Evolutionary conservation across 805 yeast species (phyloP), one percentile per base, ranked within the genome.

Genomic region (Saturnispora sanitii): DNA sequence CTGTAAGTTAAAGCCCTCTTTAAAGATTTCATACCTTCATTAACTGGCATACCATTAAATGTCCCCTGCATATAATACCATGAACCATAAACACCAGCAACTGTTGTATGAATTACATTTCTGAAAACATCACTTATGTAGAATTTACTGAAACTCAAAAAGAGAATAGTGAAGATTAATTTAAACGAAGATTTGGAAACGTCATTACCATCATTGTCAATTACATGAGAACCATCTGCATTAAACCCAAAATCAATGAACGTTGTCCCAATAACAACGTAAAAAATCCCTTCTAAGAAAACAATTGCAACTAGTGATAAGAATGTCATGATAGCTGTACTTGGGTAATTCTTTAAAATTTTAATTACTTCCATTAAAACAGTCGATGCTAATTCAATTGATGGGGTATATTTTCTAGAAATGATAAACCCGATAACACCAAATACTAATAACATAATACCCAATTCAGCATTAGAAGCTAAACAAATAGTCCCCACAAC

Each of bases 61-160:
- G 53, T 42, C 20, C 46, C 46, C 85, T 75, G 30, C 55, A 81
- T 67, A 58, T 85, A 88, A 60, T 83, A 87, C 95, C 96, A 87
- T 4, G 90, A 75, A n/a, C 96, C 96, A 56, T 75, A 88, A 26
- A 86, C 77, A 18, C 95, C 95, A 26, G 92, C 73, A 37, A 85
- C 79, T 1, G 92, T 76, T 19, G 80, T 80, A 54, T 88, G 94
- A 36, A 87, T 77, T 11, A 84, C 71, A 51, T 82, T 86, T 64
- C 79, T 78, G 46, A 83, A 66, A 17, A 86, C 92, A 59, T 86
- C 96, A 16, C 88, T 70, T 45, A 85, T 80, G 57, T 79, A 82
- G 54, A 75, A 86, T 13, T 94, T 94, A 7, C 92, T 82, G 59
- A 86, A 84, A 31, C 42, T 45, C 7, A 47, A 15, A 25, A 47